Base-by-base conservation (phyloP, 768 basidiomycete genomes). In the Suillus americanus region DNA sequence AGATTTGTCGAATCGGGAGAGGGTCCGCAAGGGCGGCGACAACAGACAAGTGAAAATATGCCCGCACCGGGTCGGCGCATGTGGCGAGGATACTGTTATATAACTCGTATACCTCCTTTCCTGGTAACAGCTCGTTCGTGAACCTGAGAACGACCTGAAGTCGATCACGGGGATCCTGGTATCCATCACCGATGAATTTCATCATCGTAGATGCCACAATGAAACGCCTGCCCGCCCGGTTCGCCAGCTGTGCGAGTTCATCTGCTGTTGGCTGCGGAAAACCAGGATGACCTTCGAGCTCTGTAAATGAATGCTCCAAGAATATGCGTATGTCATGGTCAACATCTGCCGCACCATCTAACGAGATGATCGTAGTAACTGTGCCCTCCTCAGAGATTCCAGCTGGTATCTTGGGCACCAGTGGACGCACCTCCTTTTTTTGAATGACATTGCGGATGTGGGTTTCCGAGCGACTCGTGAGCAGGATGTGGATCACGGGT, bases 391-490 rank as follows among this genome's bases (percentile, higher is more conserved):
- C 48, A 3, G 25, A 25, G 0, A 23, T 13, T 25, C 0, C 6
- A 0, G 1, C 23, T 25, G 48, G 23, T 48, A 25, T 25, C 13
- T 48, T 3, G 48, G 0, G 14, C 3, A 7, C 48, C n/a, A 50
- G 5, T 3, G 46, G 1, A 1, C 1, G 13, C 12, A 25, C 46
- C 0, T 25, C 46, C 6, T 5, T 0, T 3, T 6, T 3, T 14
- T 25, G 5, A 6, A 48, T 25, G n/a, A 5, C 46, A 0, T 48
- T 2, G 6, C 23, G 2, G 23, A 50, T 50, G 3, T 50, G 48
- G 0, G 13, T 0, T 25, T 50, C 48, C 6, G 48, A 50, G 13
- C 48, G 23, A 23, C 25, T 50, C 1, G 23, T 50, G 6, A 50
- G 48, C 3, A 50, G 25, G 48, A 50, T 28, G 1, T 50, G 48